These are phyloP conservation scores for Saccharata proteae DNA, from an alignment of 2,329 filamentous ascomycete species.

Conservation along the genomic window DNA sequence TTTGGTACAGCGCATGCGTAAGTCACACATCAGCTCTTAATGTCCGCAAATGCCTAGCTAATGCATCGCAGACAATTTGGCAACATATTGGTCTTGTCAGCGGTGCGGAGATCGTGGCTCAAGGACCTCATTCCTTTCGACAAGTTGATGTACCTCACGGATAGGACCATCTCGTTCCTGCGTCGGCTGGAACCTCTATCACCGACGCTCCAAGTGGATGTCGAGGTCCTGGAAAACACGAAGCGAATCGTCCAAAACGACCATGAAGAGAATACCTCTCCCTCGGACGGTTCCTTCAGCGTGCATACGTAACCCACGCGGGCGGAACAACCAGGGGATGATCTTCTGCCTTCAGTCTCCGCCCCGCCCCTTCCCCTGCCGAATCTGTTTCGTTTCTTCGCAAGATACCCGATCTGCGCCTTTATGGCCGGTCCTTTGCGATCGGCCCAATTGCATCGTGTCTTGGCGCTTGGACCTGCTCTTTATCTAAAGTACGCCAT, in stretches of 20 bases:
- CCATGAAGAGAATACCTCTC: too few relatives aligned
- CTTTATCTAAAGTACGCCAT: too few relatives aligned
- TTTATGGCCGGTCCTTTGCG: constrained; percentile 3
- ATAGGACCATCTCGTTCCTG: constrained; percentile 67
- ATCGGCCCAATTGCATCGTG: too few relatives aligned
- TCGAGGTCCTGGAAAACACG: constrained; percentile 52
- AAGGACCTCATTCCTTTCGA: constrained; percentile 41
- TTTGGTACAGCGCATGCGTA: constrained; percentile 95
- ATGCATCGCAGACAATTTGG: constrained; percentile 68
- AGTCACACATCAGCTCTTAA: constrained; percentile 29
- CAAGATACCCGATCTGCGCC: constrained; percentile 7
- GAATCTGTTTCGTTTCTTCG: too few relatives aligned
- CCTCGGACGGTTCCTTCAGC: too few relatives aligned
- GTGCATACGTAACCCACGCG: too few relatives aligned
- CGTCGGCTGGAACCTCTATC: constrained; percentile 57
- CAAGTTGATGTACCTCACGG: constrained; percentile 48
- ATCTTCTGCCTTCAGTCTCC: too few relatives aligned
- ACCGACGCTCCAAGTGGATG: constrained; percentile 62
- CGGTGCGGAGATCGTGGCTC: constrained; percentile 59
- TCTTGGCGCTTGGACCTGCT: too few relatives aligned
- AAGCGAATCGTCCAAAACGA: constrained; percentile 1
- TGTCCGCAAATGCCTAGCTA: constrained; percentile 12
- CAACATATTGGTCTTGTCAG: constrained; percentile 81
- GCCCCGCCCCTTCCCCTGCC: too few relatives aligned
- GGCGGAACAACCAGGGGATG: too few relatives aligned